phyloP scores from a whole-genome alignment of 2,329 filamentous ascomycete genomes.

The Trichophaea hybrida region DNA sequence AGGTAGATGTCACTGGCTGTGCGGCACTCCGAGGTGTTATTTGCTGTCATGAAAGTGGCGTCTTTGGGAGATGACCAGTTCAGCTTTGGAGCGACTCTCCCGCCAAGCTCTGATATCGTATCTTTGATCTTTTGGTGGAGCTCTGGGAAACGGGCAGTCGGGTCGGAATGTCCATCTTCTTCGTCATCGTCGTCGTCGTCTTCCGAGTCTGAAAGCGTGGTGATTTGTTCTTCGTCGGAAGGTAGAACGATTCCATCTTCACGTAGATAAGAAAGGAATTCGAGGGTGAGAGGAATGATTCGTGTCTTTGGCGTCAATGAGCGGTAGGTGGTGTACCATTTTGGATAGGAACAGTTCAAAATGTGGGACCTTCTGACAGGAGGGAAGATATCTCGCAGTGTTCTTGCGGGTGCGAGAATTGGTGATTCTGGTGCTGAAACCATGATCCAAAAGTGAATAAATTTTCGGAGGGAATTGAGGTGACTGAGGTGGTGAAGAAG shows the following conservation, averaged over 20 bases:
- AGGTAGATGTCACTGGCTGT: slow-evolving; percentile 85
- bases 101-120: slow-evolving; percentile 67
- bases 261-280: slow-evolving; percentile 74
- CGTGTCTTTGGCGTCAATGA: slow-evolving; percentile 70
- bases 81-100: slow-evolving; percentile 77
- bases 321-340: slow-evolving; percentile 78
- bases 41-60: slow-evolving; percentile 76
- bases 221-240: slow-evolving; percentile 45
- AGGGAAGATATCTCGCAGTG: slow-evolving; percentile 44
- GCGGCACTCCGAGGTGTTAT: slow-evolving; percentile 83
- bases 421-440: not conserved
- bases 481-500: no score
- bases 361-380: slow-evolving; percentile 77
- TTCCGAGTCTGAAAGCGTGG: slow-evolving; percentile 41
- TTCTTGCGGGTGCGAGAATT: slow-evolving; percentile 11
- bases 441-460: not conserved
- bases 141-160: slow-evolving; percentile 47
- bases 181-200: slow-evolving; percentile 34
- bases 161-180: slow-evolving; percentile 30
- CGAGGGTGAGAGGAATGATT: slow-evolving; percentile 58
- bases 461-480: not conserved
- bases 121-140: slow-evolving; percentile 63
- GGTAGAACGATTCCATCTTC: slow-evolving; percentile 86
- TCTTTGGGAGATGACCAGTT: slow-evolving; percentile 98
- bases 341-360: slow-evolving; percentile 83